Conservation (phyloP, 2,329 filamentous ascomycete species). For the Talaromyces verruculosus region DNA sequence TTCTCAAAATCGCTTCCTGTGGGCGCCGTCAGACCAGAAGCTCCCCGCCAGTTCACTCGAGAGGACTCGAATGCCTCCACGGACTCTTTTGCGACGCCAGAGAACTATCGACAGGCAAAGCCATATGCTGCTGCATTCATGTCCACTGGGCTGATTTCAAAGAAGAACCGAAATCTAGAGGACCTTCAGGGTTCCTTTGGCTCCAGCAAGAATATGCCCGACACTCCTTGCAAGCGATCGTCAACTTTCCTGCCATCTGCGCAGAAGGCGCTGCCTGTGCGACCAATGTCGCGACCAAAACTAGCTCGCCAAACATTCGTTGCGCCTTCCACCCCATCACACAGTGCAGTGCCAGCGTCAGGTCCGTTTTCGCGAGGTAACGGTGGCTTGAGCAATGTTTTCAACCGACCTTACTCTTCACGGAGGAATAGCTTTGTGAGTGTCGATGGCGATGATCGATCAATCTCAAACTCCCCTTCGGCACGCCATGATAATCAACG, state of each 20-base stretch:
- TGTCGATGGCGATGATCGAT: conserved; percentile 73
- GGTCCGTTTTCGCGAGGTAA: conserved; percentile 66
- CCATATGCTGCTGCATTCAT: conserved; percentile 82
- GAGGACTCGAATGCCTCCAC: conserved; percentile 51
- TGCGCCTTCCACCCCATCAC: conserved; percentile 77
- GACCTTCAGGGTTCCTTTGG: conserved; percentile 55
- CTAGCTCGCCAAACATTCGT: conserved; percentile 72
- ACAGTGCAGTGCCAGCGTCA: conserved; percentile 60
- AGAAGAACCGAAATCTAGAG: conserved; percentile 83
- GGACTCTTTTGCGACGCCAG: conserved; percentile 68
- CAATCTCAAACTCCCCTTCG: conserved; percentile 58
- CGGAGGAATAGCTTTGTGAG: conserved; percentile 73
- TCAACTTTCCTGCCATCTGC: conserved; percentile 67
- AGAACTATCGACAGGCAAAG: conserved; percentile 72
- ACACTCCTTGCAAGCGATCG: conserved; percentile 93
- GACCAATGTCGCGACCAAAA: conserved; percentile 60
- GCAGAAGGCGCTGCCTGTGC: conserved; percentile 55
- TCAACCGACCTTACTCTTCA: conserved; percentile 50
- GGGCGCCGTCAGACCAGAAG: conserved; percentile 57
- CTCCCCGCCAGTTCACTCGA: conserved; percentile 45
- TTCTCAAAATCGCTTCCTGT: conserved; percentile 77
- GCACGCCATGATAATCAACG: conserved; percentile 56
- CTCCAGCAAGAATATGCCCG: conserved; percentile 71
- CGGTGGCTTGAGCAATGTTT: conserved; percentile 61
- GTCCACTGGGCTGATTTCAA: conserved; percentile 92